Percentiles rank a stretch among this genome's conserved stretches.
phyloP scores from a whole-genome alignment of 2,329 filamentous ascomycete species.

The Cordyceps sp. region DNA sequence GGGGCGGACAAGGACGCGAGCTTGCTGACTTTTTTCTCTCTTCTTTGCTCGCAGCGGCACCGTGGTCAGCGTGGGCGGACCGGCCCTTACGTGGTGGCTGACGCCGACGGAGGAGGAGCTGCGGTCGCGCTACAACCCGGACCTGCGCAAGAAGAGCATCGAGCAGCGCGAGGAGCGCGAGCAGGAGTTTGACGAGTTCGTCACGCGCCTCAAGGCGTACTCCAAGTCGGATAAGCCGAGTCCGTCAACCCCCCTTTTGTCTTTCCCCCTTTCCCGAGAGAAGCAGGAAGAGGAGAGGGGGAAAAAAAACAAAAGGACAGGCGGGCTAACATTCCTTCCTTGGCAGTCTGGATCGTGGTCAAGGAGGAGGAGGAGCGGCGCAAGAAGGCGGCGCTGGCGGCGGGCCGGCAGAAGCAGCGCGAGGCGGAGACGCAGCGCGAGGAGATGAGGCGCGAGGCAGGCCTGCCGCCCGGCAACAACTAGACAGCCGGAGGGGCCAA shows the following conservation, averaged over 20 bases:
- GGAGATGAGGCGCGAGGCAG: constrained; percentile 31
- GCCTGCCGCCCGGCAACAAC: constrained; percentile 19
- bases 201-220: constrained; percentile 68
- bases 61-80: constrained; percentile 64
- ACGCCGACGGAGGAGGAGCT: constrained; percentile 82
- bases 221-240: constrained; percentile 85
- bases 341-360: constrained; percentile 32
- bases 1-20: neutral
- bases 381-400: constrained; percentile 18
- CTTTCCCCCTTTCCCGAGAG: neutral
- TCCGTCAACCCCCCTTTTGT: constrained; percentile 26
- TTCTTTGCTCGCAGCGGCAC: constrained; percentile 45
- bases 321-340: no score
- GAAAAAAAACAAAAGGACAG: no score
- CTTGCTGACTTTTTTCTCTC: no score
- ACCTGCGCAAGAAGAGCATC: constrained; percentile 77
- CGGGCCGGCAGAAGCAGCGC: constrained; percentile 18
- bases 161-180: constrained; percentile 60
- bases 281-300: no score
- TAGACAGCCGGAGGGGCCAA: no score
- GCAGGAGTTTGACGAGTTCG: constrained; percentile 81
- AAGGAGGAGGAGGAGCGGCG: constrained; percentile 28
- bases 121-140: constrained; percentile 82
- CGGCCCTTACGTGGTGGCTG: constrained; percentile 64
- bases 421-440: constrained; percentile 27